Base-by-base conservation (phyloP, 2,329 filamentous ascomycete species). In the Pseudocercospora ulei region DNA sequence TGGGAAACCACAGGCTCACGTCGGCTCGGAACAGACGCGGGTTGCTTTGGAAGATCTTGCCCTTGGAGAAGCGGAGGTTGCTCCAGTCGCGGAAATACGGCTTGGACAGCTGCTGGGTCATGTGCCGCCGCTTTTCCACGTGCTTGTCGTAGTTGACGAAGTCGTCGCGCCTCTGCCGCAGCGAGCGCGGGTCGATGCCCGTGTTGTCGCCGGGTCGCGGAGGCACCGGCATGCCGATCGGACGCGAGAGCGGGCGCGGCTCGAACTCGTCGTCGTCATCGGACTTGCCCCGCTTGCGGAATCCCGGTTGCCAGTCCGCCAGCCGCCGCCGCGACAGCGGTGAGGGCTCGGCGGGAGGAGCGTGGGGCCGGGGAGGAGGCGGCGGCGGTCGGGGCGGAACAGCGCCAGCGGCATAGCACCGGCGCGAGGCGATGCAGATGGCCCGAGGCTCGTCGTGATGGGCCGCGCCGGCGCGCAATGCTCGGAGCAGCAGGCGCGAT, bases 81-180 rank as follows among this genome's bases (percentile, higher is more conserved):
- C 75, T 76, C 82, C 86, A 95, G 70, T 98, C 88, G 61, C 86
- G 82, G 67, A 94, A 98, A 64, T 98, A 98, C 2, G 88, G 87
- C 42, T 83, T 82, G 12, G 79, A 69, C 56, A 92, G 79, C 60
- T 85, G 77, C 50, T 75, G 72, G 28, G 82, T 59, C 81, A 96
- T 68, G 58, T 84, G 71, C 52, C 82, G 73, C 48, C 88, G 75
- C 50, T 78, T 74, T 48, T 74, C 70, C 5, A 95, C 64, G 59
- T 96, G 87, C 61, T 84, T 87, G 42, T 90, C 80, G 56, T 83
- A 87, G 62, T 90, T 70, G 48, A 83, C 76, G 57, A 93, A 85
- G 57, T 94, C 86, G 48, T 83, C 76, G 25, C 78, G 72, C 34
- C 76, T 75, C 63, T 94, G 70, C 45, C 68, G 68, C 46, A 82